Evolutionary conservation across 805 yeast species (phyloP).

Genomic region (Metschnikowia corniflorae): DNA sequence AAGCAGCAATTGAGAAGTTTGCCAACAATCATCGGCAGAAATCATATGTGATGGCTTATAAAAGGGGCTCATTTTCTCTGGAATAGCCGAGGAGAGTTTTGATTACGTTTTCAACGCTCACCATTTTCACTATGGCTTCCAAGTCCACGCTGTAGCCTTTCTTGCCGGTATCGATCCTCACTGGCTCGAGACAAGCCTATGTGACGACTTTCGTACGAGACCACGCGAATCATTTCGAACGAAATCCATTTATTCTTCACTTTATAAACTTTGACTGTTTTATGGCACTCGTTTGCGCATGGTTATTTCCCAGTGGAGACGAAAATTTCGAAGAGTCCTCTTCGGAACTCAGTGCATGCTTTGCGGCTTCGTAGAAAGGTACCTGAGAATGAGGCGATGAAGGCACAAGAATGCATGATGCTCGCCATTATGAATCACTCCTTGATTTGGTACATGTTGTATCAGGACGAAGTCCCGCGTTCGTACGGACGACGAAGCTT

Average conservation of each 20-base stretch:
- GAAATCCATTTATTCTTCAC: conserved; percentile 62
- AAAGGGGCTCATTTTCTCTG: conserved; percentile 74
- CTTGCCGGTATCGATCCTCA: conserved; percentile 55
- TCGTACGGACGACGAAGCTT: too few species aligned
- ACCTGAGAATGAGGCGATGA: conserved; percentile 49
- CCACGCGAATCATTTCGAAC: conserved; percentile 54
- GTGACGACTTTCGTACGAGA: conserved; percentile 61
- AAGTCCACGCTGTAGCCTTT: conserved; percentile 67
- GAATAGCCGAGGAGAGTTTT: conserved; percentile 61
- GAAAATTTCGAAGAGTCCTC: conserved; percentile 75
- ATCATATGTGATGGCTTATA: conserved; percentile 79
- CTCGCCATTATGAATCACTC: conserved; percentile 55
- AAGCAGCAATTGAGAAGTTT: conserved; percentile 67
- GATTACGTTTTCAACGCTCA: conserved; percentile 73
- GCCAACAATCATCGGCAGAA: conserved; percentile 62
- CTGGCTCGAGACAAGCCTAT: conserved; percentile 43
- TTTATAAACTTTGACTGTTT: conserved; percentile 71
- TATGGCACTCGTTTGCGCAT: conserved; percentile 78
- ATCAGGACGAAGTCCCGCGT: conserved; percentile 45
- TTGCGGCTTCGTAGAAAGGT: conserved; percentile 63
- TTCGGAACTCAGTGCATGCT: conserved; percentile 65
- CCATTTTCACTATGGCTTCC: conserved; percentile 75
- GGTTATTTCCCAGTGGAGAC: conserved; percentile 69
- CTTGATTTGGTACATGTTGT: conserved; percentile 54
- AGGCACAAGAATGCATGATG: conserved; percentile 54